phyloP scores from a whole-genome alignment of 2,329 filamentous ascomycete genomes.

The Ploettnerulaceae sp. region DNA sequence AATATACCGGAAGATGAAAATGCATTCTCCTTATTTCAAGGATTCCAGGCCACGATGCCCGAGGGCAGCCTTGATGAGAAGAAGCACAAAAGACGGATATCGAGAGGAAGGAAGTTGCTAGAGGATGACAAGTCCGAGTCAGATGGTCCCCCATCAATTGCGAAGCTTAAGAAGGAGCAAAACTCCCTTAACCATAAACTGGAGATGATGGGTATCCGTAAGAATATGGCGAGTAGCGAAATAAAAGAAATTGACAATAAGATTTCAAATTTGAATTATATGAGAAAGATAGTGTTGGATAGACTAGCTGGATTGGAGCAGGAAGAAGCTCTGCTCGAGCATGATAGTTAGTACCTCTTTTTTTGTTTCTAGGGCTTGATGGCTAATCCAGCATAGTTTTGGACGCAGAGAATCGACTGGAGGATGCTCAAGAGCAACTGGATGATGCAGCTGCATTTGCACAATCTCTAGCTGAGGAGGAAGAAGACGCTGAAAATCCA shows the following conservation, averaged over 20 bases:
- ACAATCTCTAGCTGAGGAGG: constrained; percentile 49
- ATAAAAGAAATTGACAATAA: constrained; percentile 97
- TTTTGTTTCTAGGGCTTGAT: background rate
- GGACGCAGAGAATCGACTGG: constrained; percentile 57
- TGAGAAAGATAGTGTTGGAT: constrained; percentile 89
- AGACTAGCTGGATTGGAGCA: constrained; percentile 81
- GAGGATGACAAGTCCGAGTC: constrained; percentile 53
- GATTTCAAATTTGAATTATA: constrained; percentile 85
- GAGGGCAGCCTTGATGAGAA: constrained; percentile 63
- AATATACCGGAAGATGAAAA: constrained; percentile 86
- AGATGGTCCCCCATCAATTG: constrained; percentile 61
- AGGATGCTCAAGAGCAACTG: constrained; percentile 54
- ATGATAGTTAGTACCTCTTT: constrained; percentile 62
- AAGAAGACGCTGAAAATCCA: constrained; percentile 43
- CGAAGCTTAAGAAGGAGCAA: constrained; percentile 74
- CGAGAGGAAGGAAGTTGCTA: constrained; percentile 72
- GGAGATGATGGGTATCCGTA: constrained; percentile 86
- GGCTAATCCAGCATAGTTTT: constrained; percentile 43
- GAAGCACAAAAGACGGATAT: constrained; percentile 64
- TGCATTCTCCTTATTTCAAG: constrained; percentile 90
- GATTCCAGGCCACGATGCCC: constrained; percentile 87
- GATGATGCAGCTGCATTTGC: constrained; percentile 55
- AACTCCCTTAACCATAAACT: constrained; percentile 75
- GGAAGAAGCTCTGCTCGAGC: constrained; percentile 84
- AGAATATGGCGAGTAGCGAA: constrained; percentile 96